phyloP scores from a whole-genome alignment of 2,329 filamentous ascomycete species.

The Colletotrichum tropicicola region DNA sequence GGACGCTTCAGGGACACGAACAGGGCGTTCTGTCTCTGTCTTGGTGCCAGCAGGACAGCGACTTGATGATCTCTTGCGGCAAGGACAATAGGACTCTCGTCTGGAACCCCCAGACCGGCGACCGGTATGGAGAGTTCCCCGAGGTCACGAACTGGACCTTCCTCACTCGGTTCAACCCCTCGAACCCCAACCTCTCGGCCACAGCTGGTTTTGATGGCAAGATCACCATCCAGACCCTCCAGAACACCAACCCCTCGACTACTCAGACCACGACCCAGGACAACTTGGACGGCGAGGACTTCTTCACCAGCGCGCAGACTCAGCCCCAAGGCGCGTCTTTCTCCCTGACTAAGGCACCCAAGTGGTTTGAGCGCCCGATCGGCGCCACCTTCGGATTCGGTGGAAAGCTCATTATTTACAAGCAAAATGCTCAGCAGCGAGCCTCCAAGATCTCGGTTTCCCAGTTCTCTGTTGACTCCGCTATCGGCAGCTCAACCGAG shows the following conservation, averaged over 20 bases:
- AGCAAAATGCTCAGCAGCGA: slow-evolving; percentile 62
- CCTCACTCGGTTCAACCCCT: slow-evolving; percentile 91
- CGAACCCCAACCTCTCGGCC: slow-evolving; percentile 90
- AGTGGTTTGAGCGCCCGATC: slow-evolving; percentile 86
- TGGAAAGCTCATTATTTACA: slow-evolving; percentile 86
- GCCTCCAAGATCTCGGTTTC: slow-evolving; percentile 85
- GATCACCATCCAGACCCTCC: slow-evolving; percentile 91
- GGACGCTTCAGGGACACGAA: slow-evolving; percentile 89
- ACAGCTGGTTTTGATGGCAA: slow-evolving; percentile 98
- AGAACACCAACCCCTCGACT: slow-evolving; percentile 87
- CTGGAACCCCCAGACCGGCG: slow-evolving; percentile 95
- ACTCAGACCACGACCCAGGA: slow-evolving; percentile 73
- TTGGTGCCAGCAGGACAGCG: slow-evolving; percentile 92
- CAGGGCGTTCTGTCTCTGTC: slow-evolving; percentile 92
- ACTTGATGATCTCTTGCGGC: slow-evolving; percentile 89
- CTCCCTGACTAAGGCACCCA: slow-evolving; percentile 84
- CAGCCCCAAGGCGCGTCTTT: slow-evolving; percentile 93
- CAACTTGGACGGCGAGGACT: slow-evolving; percentile 89
- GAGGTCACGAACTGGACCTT: slow-evolving; percentile 99
- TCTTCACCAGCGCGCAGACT: slow-evolving; percentile 92
- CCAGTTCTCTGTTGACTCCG: slow-evolving; percentile 87
- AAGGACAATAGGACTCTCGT: slow-evolving; percentile 96
- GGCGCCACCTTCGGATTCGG: slow-evolving; percentile 95
- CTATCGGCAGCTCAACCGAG: slow-evolving; percentile 83
- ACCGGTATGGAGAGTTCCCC: slow-evolving; percentile 89